Evolutionary conservation across 805 yeast genomes (phyloP), one percentile per base, ranked within the genome.

Genomic region (Schwanniomyces polymorphus): DNA sequence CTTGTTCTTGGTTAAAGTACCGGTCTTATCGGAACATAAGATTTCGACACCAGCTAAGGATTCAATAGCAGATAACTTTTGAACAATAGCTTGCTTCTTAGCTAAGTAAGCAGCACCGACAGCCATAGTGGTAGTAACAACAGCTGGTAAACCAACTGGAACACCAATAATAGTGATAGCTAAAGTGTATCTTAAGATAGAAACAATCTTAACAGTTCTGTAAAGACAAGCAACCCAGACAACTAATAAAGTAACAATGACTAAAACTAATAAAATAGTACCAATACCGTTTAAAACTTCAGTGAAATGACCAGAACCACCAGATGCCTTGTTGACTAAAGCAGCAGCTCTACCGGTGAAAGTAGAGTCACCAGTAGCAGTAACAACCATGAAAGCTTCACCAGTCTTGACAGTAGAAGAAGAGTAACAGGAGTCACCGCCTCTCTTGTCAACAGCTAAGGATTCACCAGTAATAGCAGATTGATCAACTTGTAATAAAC

Each of bases 41-140:
- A 91, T 89, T 79, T 91, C 97, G 67, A 91, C 97, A 85, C 97
- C 97, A 58, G 97, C 97, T 62, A 91, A 80, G 55, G 97, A 91
- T 79, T 91, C 97, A 78, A 91, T 91, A 59, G 97, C 97, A 72
- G 96, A 88, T 67, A 91, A 81, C 73, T 91, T 91, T 78, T 91
- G 97, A 64, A 91, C 97, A 81, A 91, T 91, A 61, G 97, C 97
- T 78, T 89, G 89, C 78, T 90, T 91, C 84, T 90, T 88, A 65
- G 97, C 97, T 68, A 91, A 80, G 86, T 91, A 89, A 69, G 97
- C 97, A 73, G 97, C 97, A 85, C 97, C 97, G 76, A 91, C 97
- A 74, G 97, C 97, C 97, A 91, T 90, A 72, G 97, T 91, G 65
- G 97, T 91, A 80, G 97, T 91, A 60, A 90, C 97, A 68, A 91